Evolutionary conservation across 257 asterid species (phyloP), one percentile per base, ranked within the genome.

Genomic region (Gentiana dahurica): DNA sequence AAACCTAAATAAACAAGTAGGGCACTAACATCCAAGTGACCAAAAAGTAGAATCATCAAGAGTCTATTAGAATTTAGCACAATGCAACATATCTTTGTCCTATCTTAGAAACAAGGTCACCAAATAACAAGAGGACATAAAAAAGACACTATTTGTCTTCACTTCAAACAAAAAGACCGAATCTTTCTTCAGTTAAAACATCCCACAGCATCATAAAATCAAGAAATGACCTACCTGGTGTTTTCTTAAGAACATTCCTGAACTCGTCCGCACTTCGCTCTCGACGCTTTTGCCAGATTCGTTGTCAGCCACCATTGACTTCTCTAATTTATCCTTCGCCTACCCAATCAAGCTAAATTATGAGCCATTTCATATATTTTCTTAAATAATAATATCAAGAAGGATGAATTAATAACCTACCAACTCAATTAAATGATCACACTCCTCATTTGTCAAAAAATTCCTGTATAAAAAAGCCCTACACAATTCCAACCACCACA

Each of bases 231-330:
- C 43, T 54, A 85, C 99, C 97, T 86, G 95, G 24, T 60, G 73
- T 70, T 82, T 86, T 8, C 0, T 5, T 8, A 92, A 76, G 81
- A 89, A 92, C 81, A 81, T 76, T 71, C 97, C 99, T 4, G 95
- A 84, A 73, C 97, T 92, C 48, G 99, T 92, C 57, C 99, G 81
- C 38, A 80, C 94, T 64, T 88, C 85, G 49, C 97, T 92, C 69
- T 79, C 96, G 36, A 88, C 34, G 62, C 94, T 89, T 86, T 80
- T 75, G 45, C 99, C 99, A 50, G 99, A 77, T 2, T 82, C 92
- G 66, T 81, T 79, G 71, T 86, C 95, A 52, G 96, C 89, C 54
- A 92, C 99, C 99, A 84, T 83, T 51, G 99, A 89, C 68, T 92
- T 92, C 75, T 86, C 96, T 76, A 84, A 76, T 66, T 77, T 84